Evolutionary conservation across 176 grass and related monocot genomes (phyloP), one percentile per base, ranked within the genome.

Genomic region (Themeda triandra): DNA sequence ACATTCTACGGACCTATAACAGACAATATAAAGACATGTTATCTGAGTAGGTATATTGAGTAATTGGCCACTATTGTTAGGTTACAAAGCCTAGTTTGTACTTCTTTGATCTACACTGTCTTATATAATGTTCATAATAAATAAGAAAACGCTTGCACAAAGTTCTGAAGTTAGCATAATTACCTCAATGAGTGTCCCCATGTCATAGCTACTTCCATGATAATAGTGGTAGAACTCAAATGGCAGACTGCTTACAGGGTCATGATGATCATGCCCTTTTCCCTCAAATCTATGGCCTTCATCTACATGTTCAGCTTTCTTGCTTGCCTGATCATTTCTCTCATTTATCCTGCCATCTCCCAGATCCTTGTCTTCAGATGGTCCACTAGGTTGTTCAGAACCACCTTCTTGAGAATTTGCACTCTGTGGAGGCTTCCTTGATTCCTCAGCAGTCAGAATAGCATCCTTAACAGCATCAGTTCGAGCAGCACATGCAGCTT

Each of bases 181-280:
- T 87, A 99, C 96, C 91, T 99, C 93, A 71, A 99, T 94, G 48
- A 99, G 89, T 63, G 96, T 99, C 62, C 96, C 96, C 91, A 96
- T 89, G 72, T 99, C 96, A 86, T 96, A 93, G 86, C 77, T 94
- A 70, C 96, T 95, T 64, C 93, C 96, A 79, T 99, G 86, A 88
- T 96, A 99, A 78, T 96, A 99, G 66, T 96, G 96, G 82, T 95
- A 95, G 88, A 99, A 99, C 87, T 96, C 96, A 86, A 89, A 88
- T 30, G 96, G 96, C 48, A 96, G 80, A 89, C 89, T 99, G 70
- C 77, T 83, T 85, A 88, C 41, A 75, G 87, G 90, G 60, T 89
- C 90, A 92, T 87, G 85, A 71, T 82, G 75, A 1, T 71, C 82
- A 90, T 13, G 73, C 35, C 66, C 83, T 88, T 75, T 84, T 42